Base-by-base conservation (phyloP, 768 basidiomycete species). In the Tylopilus rubrobrunneus region DNA sequence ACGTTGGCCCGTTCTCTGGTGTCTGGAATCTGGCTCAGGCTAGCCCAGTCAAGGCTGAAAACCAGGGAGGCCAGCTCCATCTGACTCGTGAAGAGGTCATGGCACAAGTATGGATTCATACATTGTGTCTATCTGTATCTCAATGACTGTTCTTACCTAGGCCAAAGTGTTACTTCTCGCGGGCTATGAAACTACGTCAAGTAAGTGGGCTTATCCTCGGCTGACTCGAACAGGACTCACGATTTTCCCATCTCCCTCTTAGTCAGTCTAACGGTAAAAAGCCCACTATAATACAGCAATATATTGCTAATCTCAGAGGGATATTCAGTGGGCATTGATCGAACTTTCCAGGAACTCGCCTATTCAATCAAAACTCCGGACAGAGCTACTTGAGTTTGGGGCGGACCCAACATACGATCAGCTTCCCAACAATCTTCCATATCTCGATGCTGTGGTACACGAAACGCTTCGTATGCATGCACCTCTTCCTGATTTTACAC, bases 401-500 rank as follows among this genome's bases (percentile, higher is more conserved):
- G 50, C 51, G 7, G 82, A 85, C 60, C 81, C 82, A 17, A 77
- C 74, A 0, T 83, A 76, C 65, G 81, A 83, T 36, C 78, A 82
- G 52, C 72, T 85, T 6, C 72, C 68, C 3, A 74, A 73, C 10
- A 70, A 53, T 21, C 65, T 86, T 7, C 82, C 81, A 0, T 84
- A 80, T 60, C 77, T 85, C 6, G 81, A 84, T 57, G 77, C 79
- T 0, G 71, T 79, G 4, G 73, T 75, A 1, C 74, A 75, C 40
- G 80, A 80, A 59, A 67, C 67, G 0, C 69, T 81, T 12, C 71
- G 79, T 7, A 21, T 79, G 4, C 76, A 82, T 56, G 68, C 80
- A 19, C 72, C 77, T 4, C 48, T 77, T 11, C 27, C 42, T 1
- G 67, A 72, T 17, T 43, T 59, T 17, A 14, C 46, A 14, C 60